These are phyloP conservation scores for Phellopilus nigrolimitatus DNA, from an alignment of 1,284 basidiomycete species.

Conservation along the genomic window DNA sequence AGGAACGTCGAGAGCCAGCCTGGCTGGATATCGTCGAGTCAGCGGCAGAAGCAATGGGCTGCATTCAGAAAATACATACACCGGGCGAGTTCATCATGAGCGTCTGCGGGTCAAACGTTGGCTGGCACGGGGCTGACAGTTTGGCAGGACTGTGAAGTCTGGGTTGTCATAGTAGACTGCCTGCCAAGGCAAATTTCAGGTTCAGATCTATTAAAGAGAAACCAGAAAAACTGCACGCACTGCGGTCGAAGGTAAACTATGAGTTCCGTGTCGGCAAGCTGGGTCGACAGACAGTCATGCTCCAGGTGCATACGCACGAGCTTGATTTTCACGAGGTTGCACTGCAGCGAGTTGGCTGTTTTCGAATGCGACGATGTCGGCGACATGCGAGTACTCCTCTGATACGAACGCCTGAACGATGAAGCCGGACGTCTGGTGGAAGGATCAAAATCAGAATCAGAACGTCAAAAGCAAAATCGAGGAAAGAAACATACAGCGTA, in stretches of 20 bases:
- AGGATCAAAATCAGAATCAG: background rate
- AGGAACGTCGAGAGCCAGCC: too few relatives aligned
- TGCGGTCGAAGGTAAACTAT: too few relatives aligned
- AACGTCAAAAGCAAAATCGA: background rate
- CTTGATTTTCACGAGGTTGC: conserved; percentile 76
- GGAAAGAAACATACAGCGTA: conserved; percentile 44
- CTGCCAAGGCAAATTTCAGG: conserved; percentile 14
- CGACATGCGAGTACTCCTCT: conserved; percentile 79
- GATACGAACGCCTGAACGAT: conserved; percentile 67
- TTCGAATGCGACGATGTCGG: conserved; percentile 76
- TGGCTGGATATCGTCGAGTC: conserved; percentile 21
- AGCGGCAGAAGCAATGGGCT: background rate
- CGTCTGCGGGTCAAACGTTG: conserved; percentile 61
- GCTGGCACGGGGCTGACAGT: conserved; percentile 60
- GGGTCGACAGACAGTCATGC: conserved; percentile 58
- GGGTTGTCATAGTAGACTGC: conserved; percentile 77
- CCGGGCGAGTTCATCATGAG: conserved; percentile 54
- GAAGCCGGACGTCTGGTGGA: conserved; percentile 67
- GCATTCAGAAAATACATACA: conserved; percentile 36
- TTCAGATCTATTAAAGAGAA: conserved; percentile 42
- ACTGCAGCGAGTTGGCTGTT: conserved; percentile 72
- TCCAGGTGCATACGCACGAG: conserved; percentile 74
- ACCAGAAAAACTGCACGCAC: too few relatives aligned
- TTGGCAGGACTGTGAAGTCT: conserved; percentile 70
- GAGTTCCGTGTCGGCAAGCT: too few relatives aligned